Conservation (phyloP, 192 early-diverging fungal genomes). For the Rhizophagus prolifer region DNA sequence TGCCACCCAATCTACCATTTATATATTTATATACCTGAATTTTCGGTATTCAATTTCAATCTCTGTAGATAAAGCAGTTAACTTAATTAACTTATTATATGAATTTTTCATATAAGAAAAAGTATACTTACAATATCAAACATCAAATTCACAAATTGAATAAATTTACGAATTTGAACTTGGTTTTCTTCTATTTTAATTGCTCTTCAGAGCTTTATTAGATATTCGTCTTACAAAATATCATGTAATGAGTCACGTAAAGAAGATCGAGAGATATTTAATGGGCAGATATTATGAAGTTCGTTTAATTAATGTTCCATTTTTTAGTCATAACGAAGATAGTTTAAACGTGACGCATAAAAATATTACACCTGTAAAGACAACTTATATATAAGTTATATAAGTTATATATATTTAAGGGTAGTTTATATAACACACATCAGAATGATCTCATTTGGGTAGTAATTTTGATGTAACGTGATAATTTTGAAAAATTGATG, state of each 20-base stretch:
- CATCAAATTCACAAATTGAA: neutral
- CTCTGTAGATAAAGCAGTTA: neutral
- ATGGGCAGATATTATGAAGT: constrained; percentile 11
- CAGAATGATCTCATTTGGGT: no score
- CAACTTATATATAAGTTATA: no score
- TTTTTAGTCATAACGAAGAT: neutral
- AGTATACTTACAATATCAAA: neutral
- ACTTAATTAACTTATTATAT: neutral
- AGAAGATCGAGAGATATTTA: neutral
- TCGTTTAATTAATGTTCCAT: no score
- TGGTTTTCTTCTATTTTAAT: neutral
- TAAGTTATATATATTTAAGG: no score
- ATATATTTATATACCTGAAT: neutral
- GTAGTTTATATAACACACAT: no score
- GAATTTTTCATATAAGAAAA: neutral
- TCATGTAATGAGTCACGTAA: constrained; percentile 20
- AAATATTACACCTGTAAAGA: no score
- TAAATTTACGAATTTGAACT: constrained; percentile 7
- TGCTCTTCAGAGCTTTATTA: neutral
- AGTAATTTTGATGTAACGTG: no score
- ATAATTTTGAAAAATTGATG: no score
- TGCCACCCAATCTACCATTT: neutral
- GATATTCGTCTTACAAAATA: constrained; percentile 10
- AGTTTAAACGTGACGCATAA: no score
- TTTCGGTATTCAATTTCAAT: neutral